Base-by-base conservation (phyloP, 2,329 filamentous ascomycete genomes). In the Dothideomycetes sp. region DNA sequence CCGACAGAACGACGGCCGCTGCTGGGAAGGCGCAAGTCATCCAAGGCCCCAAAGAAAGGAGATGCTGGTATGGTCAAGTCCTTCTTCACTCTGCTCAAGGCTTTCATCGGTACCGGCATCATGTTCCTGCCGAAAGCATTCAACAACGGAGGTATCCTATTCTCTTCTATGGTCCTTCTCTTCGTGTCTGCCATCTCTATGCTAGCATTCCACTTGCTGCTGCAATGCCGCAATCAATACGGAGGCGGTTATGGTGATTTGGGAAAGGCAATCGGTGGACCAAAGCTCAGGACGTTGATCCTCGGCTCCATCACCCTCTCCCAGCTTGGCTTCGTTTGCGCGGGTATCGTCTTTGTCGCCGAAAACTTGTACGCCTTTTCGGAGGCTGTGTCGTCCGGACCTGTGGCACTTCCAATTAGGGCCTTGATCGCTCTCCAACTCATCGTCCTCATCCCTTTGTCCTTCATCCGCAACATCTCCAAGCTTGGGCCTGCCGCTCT, bases 101-200 rank as follows among this genome's bases (percentile, higher is more conserved):
- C 82, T 1, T 87, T 87, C 51, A 73, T 87, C 38, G 82, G 82
- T 35, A 87, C 82, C 0, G 82, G 82, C 45, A 86, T 87, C 56
- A 84, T 87, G 77, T 87, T 87, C 53, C 58, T 87, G 33, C 82
- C 82, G 34, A 86, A 84, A 54, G 82, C 82, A 0, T 87, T 86
- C 61, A 75, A 76, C 52, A 87, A 87, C 47, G 82, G 82, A 27
- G 82, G 82, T 17, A 78, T 87, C 37, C 63, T 85, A 9, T 87
- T 87, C 54, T 85, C 81, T 0, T 79, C 77, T 0, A 60, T 84
- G 36, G 78, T 79, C 0, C 70, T 87, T 47, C 59, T 86, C 34
- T 61, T 66, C 8, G 73, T 86, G 3, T 78, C 82, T 2, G 54
- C 72, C 15, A 61, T 86, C 48, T 83, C 79, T 33, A 81, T 77